These are phyloP conservation scores for Plenodomus tracheiphilus DNA, from an alignment of 2,329 filamentous ascomycete species.

Conservation along the genomic window DNA sequence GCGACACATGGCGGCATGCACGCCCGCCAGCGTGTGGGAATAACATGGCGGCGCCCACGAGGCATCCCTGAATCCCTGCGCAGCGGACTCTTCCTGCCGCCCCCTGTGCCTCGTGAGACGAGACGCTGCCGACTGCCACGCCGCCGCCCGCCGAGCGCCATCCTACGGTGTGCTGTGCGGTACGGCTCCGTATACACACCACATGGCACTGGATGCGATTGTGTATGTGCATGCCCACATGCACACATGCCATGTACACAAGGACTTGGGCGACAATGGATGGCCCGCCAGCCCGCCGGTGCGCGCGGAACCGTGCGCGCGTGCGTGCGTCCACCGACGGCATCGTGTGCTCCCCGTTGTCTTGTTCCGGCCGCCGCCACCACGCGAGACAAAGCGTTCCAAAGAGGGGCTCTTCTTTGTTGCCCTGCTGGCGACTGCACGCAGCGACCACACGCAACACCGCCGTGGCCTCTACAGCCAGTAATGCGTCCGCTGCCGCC, in stretches of 20 bases:
- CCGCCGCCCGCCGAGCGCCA: conserved; percentile 12
- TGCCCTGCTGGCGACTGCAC: conserved; percentile 15
- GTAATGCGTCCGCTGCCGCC: conserved; percentile 6
- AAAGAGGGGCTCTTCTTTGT: conserved; percentile 17
- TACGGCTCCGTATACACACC: too few relatives aligned
- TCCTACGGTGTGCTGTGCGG: not conserved
- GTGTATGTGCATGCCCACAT: too few relatives aligned
- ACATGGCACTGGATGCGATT: too few relatives aligned
- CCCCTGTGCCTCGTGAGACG: conserved; percentile 3
- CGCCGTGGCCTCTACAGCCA: conserved; percentile 1
- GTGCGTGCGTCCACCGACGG: too few relatives aligned
- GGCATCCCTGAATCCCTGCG: conserved; percentile 39
- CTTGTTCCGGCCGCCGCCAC: conserved; percentile 11
- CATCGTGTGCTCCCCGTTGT: conserved; percentile 13
- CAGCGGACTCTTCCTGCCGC: not conserved
- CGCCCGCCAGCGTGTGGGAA: conserved; percentile 29
- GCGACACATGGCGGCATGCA: conserved; percentile 37
- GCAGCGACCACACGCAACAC: conserved; percentile 6
- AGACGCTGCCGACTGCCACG: conserved; percentile 8
- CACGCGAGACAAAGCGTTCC: conserved; percentile 18
- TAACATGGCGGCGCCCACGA: conserved; percentile 38
- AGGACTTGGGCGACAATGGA: too few relatives aligned
- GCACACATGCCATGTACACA: too few relatives aligned
- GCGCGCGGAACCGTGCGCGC: too few relatives aligned
- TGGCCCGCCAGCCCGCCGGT: too few relatives aligned